phyloP scores from a whole-genome alignment of 1,284 basidiomycete genomes.

The Sanguinoderma infundibulare region DNA sequence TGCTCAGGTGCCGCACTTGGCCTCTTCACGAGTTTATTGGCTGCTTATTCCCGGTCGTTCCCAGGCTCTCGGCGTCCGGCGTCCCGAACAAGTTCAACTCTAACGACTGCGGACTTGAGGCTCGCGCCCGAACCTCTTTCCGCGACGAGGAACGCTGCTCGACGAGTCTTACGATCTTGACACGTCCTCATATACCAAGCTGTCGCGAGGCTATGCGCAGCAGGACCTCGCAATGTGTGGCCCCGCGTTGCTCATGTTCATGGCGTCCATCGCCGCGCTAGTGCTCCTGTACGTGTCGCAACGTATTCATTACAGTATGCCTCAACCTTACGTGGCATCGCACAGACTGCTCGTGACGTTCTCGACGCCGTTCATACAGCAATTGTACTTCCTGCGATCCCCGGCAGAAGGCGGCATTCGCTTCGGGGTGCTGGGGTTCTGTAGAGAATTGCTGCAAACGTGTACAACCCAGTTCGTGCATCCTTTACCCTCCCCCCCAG shows the following conservation, averaged over 20 bases:
- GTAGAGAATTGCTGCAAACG: constrained; percentile 21
- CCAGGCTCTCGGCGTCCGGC: background rate
- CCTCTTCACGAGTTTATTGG: background rate
- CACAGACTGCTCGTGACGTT: constrained; percentile 36
- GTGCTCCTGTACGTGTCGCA: constrained; percentile 31
- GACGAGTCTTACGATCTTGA: constrained; percentile 1
- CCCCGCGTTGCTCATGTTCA: constrained; percentile 24
- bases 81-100: background rate
- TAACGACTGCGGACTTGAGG: background rate
- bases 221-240: constrained; percentile 17
- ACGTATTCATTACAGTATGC: background rate
- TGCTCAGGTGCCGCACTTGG: background rate
- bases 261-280: constrained; percentile 26
- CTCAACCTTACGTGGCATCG: background rate
- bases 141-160: background rate
- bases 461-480: constrained; percentile 30
- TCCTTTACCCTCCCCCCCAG: background rate
- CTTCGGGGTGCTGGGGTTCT: constrained; percentile 38
- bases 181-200: constrained; percentile 1
- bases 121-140: background rate
- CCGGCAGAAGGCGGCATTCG: constrained; percentile 29
- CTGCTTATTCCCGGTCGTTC: background rate
- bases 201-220: constrained; percentile 15
- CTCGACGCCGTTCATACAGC: constrained; percentile 34
- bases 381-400: constrained; percentile 35